These are phyloP conservation scores for Heterobasidion occidentale DNA, from an alignment of 1,284 basidiomycete genomes.

Conservation along the genomic window DNA sequence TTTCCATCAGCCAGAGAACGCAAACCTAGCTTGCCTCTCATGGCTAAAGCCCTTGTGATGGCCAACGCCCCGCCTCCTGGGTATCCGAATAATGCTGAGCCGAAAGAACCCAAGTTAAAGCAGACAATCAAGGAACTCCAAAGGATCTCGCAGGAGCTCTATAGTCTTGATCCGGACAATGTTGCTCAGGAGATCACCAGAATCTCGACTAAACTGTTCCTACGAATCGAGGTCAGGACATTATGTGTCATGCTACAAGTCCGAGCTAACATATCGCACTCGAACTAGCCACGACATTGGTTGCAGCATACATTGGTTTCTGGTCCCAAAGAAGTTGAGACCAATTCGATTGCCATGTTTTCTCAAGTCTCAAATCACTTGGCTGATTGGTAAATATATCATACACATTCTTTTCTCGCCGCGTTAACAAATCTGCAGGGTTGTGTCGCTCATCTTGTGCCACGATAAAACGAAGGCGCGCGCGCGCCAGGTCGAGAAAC, in stretches of 20 bases:
- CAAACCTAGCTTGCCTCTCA: constrained; percentile 54
- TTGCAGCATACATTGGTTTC: constrained; percentile 63
- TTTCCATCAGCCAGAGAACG: constrained; percentile 35
- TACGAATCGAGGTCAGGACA: constrained; percentile 56
- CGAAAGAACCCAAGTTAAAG: constrained; percentile 24
- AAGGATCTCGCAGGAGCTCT: constrained; percentile 45
- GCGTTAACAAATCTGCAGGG: constrained; percentile 27
- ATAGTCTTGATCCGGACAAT: constrained; percentile 45
- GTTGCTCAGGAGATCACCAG: constrained; percentile 77
- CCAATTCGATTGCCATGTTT: constrained; percentile 60
- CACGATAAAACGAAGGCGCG: constrained; percentile 63
- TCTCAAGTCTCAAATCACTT: constrained; percentile 69
- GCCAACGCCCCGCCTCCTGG: constrained; percentile 8
- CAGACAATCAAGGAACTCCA: constrained; percentile 57
- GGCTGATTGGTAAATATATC: constrained; percentile 51
- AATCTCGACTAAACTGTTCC: constrained; percentile 52
- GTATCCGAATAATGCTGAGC: not conserved
- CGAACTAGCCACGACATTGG: constrained; percentile 68
- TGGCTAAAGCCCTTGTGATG: constrained; percentile 29
- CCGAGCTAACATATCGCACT: not conserved
- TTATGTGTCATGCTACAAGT: constrained; percentile 5
- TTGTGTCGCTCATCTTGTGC: constrained; percentile 70
- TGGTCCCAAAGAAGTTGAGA: constrained; percentile 53
- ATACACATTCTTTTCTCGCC: not conserved
- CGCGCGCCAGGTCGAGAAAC: constrained; percentile 68